phyloP scores from a whole-genome alignment of 2,329 filamentous ascomycete genomes.

The Colletotrichum limetticola region DNA sequence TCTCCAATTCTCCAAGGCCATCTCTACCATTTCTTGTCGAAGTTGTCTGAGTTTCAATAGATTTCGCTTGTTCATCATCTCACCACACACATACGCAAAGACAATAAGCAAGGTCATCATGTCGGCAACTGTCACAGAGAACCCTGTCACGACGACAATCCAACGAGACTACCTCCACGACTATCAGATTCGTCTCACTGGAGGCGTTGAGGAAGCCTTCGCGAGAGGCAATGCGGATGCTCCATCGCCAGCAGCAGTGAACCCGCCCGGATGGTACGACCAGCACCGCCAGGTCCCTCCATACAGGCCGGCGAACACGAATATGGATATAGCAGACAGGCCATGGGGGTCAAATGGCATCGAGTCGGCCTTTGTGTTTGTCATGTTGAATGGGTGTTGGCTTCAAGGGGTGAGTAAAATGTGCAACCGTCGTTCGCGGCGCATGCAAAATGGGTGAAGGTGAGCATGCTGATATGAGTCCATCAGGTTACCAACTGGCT shows the following conservation, averaged over 20 bases:
- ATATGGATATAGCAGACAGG: slow-evolving; percentile 36
- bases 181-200: slow-evolving; percentile 31
- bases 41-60: not conserved
- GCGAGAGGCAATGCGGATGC: slow-evolving; percentile 21
- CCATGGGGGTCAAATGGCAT: slow-evolving; percentile 33
- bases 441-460: not conserved
- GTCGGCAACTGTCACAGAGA: slow-evolving; percentile 27
- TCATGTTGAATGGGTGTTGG: slow-evolving; percentile 40
- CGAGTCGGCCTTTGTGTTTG: slow-evolving; percentile 38
- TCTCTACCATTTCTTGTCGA: not conserved
- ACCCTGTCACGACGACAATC: slow-evolving; percentile 14
- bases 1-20: not conserved
- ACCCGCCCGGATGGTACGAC: slow-evolving; percentile 37
- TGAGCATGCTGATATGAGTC: not conserved
- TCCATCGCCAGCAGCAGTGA: slow-evolving; percentile 16
- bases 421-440: not conserved
- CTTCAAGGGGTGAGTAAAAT: slow-evolving; percentile 23
- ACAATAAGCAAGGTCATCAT: not conserved
- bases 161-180: slow-evolving; percentile 29
- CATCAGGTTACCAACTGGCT: slow-evolving; percentile 27
- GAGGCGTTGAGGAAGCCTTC: slow-evolving; percentile 28
- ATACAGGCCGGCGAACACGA: slow-evolving; percentile 37
- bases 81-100: not conserved
- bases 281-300: slow-evolving; percentile 39
- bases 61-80: not conserved